Percentiles rank a stretch among this genome's conserved stretches.
These are phyloP conservation scores for Pythium pectinolyticum DNA, from an alignment of 352 stramenopile genomes.

Conservation along the genomic window DNA sequence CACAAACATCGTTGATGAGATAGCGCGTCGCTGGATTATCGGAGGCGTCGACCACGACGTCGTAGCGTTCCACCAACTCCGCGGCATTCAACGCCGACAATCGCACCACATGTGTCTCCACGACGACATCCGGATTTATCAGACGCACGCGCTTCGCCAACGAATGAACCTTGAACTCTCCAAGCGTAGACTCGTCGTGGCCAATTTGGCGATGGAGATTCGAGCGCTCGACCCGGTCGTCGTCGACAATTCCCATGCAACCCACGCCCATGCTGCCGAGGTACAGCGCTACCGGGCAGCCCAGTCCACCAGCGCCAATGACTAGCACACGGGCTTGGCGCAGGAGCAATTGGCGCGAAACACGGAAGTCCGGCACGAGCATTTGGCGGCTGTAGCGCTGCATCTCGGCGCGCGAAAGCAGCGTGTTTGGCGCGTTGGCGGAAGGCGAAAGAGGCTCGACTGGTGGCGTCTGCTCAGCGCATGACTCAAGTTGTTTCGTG, in stretches of 20 bases:
- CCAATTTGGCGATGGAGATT: constrained; percentile 98
- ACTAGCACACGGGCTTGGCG: constrained; percentile 82
- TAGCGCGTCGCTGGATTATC: constrained; percentile 97
- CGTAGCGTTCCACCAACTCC: constrained; percentile 68
- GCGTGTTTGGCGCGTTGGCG: constrained; percentile 29
- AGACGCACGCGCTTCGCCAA: constrained; percentile 48
- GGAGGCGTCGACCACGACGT: constrained; percentile 94
- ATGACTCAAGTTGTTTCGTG: too few relatives aligned
- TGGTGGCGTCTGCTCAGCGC: too few relatives aligned
- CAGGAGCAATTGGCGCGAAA: constrained; percentile 85
- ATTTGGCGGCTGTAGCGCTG: constrained; percentile 95
- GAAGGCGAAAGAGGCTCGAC: not conserved
- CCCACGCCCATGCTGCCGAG: constrained; percentile 94
- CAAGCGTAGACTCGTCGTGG: constrained; percentile 82
- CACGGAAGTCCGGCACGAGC: constrained; percentile 91
- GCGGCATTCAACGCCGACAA: constrained; percentile 84
- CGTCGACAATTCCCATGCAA: constrained; percentile 92
- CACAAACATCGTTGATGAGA: constrained; percentile 95
- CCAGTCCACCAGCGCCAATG: constrained; percentile 94
- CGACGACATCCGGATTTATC: constrained; percentile 85
- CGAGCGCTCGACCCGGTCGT: constrained; percentile 93
- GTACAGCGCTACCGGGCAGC: constrained; percentile 94
- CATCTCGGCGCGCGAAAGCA: constrained; percentile 49
- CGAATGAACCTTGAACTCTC: constrained; percentile 90
- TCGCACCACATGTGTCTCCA: constrained; percentile 42